phyloP scores from a whole-genome alignment of 2,329 filamentous ascomycete species.

The Acarospora socialis region DNA sequence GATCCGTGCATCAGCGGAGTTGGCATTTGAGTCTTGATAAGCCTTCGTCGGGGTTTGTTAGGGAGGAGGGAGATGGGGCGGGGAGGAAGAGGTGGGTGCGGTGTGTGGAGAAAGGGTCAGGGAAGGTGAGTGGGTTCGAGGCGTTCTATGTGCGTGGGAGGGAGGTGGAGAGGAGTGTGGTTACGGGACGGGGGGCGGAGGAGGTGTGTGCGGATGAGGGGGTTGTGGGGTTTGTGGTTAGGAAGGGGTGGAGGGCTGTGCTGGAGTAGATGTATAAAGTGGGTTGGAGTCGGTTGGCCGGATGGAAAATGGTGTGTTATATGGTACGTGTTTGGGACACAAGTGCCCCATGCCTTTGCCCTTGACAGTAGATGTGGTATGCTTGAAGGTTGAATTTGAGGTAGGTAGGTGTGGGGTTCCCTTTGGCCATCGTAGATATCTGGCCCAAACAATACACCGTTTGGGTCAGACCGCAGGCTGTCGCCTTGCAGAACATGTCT shows the following conservation, averaged over 20 bases:
- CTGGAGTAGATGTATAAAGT: too few species aligned
- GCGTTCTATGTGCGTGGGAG: constrained; percentile 48
- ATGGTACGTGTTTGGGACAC: too few species aligned
- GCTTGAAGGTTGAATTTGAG: too few species aligned
- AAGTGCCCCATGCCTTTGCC: too few species aligned
- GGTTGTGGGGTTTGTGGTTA: constrained; percentile 40
- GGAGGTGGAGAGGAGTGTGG: constrained; percentile 49
- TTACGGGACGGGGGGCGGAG: constrained; percentile 45
- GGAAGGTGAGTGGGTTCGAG: constrained; percentile 31
- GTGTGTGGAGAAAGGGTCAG: constrained; percentile 14
- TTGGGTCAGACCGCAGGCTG: too few species aligned
- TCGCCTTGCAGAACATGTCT: too few species aligned
- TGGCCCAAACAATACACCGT: too few species aligned
- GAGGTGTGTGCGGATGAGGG: constrained; percentile 50
- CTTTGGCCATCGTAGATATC: too few species aligned
- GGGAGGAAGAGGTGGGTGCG: constrained; percentile 19
- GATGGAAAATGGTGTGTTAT: too few species aligned
- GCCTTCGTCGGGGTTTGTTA: constrained; percentile 41
- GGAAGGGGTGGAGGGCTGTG: constrained; percentile 55
- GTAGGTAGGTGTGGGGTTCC: too few species aligned
- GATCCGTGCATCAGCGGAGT: constrained; percentile 50
- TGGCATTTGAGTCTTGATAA: constrained; percentile 55
- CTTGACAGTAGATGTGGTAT: too few species aligned
- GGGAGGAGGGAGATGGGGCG: constrained; percentile 18
- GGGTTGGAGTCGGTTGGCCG: too few species aligned